These are phyloP conservation scores for Raphanus sativus DNA, from an alignment of 345 rosid species.

Conservation along the genomic window DNA sequence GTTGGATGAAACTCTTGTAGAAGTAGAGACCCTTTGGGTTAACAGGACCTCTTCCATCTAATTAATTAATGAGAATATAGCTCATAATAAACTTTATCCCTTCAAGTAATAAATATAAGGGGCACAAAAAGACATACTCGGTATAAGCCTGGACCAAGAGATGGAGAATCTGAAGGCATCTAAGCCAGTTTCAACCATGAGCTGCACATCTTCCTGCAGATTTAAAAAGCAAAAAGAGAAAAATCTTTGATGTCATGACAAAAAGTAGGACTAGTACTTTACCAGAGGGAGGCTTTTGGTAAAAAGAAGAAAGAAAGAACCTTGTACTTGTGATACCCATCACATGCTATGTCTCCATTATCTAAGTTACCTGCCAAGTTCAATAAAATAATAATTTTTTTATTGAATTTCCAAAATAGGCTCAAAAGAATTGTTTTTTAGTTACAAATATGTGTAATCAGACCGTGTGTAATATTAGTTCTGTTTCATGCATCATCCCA, in stretches of 20 bases:
- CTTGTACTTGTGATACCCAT: conserved; percentile 67
- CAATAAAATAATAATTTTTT: not conserved
- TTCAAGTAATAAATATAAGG: not conserved
- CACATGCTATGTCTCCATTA: conserved; percentile 54
- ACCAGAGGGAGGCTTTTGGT: not conserved
- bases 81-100: not conserved
- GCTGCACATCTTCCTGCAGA: conserved; percentile 7
- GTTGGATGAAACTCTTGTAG: not conserved
- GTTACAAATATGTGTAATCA: not conserved
- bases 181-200: conserved; percentile 5
- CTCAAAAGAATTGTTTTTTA: not conserved
- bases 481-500: not conserved
- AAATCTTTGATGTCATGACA: not conserved
- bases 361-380: not conserved
- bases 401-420: not conserved
- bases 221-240: not conserved
- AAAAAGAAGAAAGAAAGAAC: conserved; percentile 6
- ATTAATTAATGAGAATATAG: not conserved
- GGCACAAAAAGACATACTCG: not conserved
- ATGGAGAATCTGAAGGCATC: conserved; percentile 5
- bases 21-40: conserved; percentile 4
- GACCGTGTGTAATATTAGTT: too few species aligned
- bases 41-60: conserved; percentile 15
- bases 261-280: not conserved
- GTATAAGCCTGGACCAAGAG: conserved; percentile 6